Percentiles rank a stretch among this genome's conserved stretches.
Conservation (phyloP, 2,329 filamentous ascomycete genomes). For the Nothophoma quercina region DNA sequence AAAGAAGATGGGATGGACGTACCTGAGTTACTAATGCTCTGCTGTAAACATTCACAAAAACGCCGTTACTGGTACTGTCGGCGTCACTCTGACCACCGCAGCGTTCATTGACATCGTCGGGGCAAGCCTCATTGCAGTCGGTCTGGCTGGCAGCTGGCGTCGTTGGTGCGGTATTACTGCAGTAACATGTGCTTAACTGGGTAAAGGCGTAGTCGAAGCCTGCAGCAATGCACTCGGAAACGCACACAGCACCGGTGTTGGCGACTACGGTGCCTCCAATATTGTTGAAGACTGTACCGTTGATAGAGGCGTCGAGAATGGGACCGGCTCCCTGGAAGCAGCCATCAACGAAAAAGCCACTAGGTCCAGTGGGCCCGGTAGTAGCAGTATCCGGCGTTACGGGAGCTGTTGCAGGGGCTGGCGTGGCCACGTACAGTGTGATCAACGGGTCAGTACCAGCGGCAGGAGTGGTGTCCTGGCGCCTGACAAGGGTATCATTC, state of each 20-base stretch:
- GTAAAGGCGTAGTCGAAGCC: neutral
- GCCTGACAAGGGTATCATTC: too few relatives aligned
- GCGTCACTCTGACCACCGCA: too few relatives aligned
- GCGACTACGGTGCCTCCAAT: neutral
- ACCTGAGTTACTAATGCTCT: neutral
- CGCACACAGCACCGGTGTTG: neutral
- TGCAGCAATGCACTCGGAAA: neutral
- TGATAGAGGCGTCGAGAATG: neutral
- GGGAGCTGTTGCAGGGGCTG: neutral
- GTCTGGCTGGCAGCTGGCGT: too few relatives aligned
- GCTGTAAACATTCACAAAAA: too few relatives aligned
- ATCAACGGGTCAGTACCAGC: neutral
- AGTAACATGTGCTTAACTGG: neutral
- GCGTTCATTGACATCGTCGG: too few relatives aligned
- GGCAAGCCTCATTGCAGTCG: too few relatives aligned
- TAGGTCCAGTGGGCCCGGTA: neutral
- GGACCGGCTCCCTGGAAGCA: neutral
- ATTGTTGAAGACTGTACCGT: neutral
- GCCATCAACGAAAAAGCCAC: neutral
- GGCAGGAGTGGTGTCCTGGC: neutral
- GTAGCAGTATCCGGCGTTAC: neutral
- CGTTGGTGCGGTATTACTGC: neutral
- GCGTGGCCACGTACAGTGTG: neutral
- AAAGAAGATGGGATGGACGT: neutral
- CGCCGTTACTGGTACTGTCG: too few relatives aligned